Evolutionary conservation across 257 asterid species (phyloP).

Genomic region (Fraxinus pennsylvanica): DNA sequence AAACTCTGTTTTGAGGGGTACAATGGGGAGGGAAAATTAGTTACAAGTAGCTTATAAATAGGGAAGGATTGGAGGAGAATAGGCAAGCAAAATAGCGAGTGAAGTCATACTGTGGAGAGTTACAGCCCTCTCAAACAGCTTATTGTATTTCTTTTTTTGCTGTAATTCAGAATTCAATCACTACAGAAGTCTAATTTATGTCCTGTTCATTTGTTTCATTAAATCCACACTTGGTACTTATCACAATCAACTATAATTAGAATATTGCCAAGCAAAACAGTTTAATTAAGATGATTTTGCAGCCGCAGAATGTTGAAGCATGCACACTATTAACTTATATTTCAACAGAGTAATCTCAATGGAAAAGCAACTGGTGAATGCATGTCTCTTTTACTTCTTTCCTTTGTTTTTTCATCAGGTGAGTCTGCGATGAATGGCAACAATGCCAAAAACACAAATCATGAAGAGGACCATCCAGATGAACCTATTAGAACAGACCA

Average conservation of each 20-base stretch:
- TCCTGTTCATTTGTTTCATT: too few species aligned
- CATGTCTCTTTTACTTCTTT: not conserved
- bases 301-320: slow-evolving; percentile 19
- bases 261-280: not conserved
- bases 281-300: slow-evolving; percentile 1
- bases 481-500: slow-evolving; percentile 11
- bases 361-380: not conserved
- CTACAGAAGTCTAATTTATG: too few species aligned
- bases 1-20: too few species aligned
- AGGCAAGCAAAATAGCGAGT: too few species aligned
- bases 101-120: too few species aligned
- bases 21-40: too few species aligned
- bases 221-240: too few species aligned
- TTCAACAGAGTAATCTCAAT: not conserved
- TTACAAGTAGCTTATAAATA: too few species aligned
- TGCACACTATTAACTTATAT: not conserved
- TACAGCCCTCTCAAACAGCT: too few species aligned
- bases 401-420: not conserved
- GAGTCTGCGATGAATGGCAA: not conserved
- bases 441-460: slow-evolving; percentile 1
- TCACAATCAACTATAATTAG: slow-evolving; percentile 17
- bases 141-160: too few species aligned
- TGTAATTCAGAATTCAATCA: too few species aligned
- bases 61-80: too few species aligned
- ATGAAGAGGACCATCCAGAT: not conserved